Conservation (phyloP, 169 alveolate species). For the Amoebophrya sp. region DNA sequence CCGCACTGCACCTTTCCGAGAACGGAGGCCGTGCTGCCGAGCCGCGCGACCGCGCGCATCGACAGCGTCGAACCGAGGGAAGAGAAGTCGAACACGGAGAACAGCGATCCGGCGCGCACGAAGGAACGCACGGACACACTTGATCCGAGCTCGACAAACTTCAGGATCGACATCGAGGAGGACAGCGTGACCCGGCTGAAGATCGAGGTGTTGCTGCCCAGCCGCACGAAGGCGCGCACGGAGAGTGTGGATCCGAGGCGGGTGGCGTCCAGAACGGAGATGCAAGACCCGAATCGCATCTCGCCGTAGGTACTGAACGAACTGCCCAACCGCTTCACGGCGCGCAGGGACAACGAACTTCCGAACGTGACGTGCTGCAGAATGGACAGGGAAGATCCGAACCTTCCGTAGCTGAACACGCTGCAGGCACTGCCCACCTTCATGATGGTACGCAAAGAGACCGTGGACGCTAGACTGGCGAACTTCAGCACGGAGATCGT, state of each 20-base stretch:
- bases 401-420: background rate
- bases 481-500: background rate
- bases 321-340: slow-evolving; percentile 22
- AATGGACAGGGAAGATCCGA: background rate
- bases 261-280: slow-evolving; percentile 13
- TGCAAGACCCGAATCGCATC: slow-evolving; percentile 17
- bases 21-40: background rate
- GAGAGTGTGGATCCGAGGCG: background rate
- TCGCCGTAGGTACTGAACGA: background rate
- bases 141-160: background rate
- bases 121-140: slow-evolving; percentile 24
- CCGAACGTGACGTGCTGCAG: slow-evolving; percentile 18
- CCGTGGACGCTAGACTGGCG: background rate
- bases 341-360: background rate
- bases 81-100: background rate
- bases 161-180: background rate
- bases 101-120: background rate
- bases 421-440: slow-evolving; percentile 17
- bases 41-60: background rate
- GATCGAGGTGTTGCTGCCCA: slow-evolving; percentile 12
- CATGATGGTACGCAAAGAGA: slow-evolving; percentile 22
- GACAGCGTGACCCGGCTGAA: slow-evolving; percentile 26
- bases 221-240: slow-evolving; percentile 22
- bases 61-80: slow-evolving; percentile 19
- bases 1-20: slow-evolving; percentile 1